phyloP scores from a whole-genome alignment of 2,329 filamentous ascomycete species.

The Fusarium tricinctum region DNA sequence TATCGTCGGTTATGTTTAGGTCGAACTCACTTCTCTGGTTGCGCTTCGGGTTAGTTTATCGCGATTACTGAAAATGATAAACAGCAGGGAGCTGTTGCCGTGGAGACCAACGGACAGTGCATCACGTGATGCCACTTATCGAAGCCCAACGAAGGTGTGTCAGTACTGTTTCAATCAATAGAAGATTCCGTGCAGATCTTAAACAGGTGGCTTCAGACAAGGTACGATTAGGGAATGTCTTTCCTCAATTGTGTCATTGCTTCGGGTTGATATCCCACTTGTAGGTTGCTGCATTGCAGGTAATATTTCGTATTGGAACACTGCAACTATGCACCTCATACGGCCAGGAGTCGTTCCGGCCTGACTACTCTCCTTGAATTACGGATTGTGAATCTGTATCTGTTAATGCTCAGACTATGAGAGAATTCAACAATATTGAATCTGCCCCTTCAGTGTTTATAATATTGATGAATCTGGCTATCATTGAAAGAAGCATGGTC shows the following conservation, averaged over 20 bases:
- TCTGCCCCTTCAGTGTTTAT: background rate
- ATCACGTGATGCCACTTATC: slow-evolving; percentile 41
- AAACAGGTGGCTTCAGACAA: slow-evolving; percentile 33
- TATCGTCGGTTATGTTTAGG: slow-evolving; percentile 4
- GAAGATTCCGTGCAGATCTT: background rate
- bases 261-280: background rate
- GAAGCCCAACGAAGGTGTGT: slow-evolving; percentile 5
- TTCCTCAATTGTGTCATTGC: background rate
- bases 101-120: slow-evolving; percentile 35
- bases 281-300: background rate
- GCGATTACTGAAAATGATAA: slow-evolving; percentile 39
- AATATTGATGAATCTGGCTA: background rate
- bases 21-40: slow-evolving; percentile 15
- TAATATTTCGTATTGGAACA: background rate
- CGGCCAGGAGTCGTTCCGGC: background rate
- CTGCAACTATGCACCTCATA: background rate
- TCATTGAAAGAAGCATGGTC: background rate
- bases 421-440: background rate
- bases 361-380: background rate
- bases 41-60: slow-evolving; percentile 20
- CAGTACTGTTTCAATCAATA: slow-evolving; percentile 16
- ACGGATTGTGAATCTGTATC: background rate
- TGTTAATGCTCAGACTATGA: background rate
- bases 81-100: slow-evolving; percentile 44
- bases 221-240: slow-evolving; percentile 2